Evolutionary conservation across 2,329 filamentous ascomycete species (phyloP), one percentile per base, ranked within the genome.

Genomic region (Rutstroemia sydowiana): DNA sequence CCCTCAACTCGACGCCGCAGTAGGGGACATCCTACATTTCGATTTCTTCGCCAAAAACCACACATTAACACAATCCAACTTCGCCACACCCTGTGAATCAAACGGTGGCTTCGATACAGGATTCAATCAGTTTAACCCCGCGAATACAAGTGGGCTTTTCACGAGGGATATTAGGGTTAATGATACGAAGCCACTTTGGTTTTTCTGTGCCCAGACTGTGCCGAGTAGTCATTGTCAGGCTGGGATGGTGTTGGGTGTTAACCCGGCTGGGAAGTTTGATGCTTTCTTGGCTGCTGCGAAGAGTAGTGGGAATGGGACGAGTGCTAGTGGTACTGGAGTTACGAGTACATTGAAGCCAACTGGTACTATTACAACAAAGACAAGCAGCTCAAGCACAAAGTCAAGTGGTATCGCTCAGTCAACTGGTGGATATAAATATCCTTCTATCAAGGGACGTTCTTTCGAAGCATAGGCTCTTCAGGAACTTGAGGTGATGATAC

Each of bases 11-110:
- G 66, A 69, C 50, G 80, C 85, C 41, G 70, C 70, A 39, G 69
- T 84, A 1, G 84, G 85, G 47, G 85, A 88, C 66, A 81, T 79
- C 62, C 77, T 89, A 60, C 69, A 84, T 66, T 88, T 88, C 69
- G 77, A 78, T 59, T 88, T 88, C 73, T 73, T 84, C 67, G 75
- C 76, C 61, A 73, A 76, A 68, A 88, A 88, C 75, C 85, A 88
- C 74, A 87, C 83, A 20, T 81, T 79, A 51, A 85, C 84, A 1
- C 84, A 88, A 69, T 87, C 84, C 31, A 71, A 75, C 14, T 87
- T 88, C 61, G 73, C 72, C 45, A 71, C 71, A 2, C 85, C 85
- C 9, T 89, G 85, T 70, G 73, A 66, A 1, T 69, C 75, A 48
- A 75, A 71, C 4, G 77, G 76, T 44, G 84, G 84, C 53, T 79